Evolutionary conservation across 257 asterid species (phyloP).

Genomic region (Gentiana dahurica): DNA sequence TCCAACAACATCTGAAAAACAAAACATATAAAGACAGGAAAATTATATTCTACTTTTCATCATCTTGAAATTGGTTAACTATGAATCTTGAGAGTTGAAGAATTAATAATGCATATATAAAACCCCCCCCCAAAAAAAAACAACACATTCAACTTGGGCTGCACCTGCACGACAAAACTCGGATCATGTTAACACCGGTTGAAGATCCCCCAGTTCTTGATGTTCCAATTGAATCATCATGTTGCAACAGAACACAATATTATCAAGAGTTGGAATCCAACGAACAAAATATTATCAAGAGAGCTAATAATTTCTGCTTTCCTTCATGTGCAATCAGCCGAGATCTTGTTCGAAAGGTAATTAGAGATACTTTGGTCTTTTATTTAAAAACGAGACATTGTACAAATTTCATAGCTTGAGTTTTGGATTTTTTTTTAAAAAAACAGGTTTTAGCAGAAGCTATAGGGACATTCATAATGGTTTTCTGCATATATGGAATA

Average conservation of each 20-base stretch:
- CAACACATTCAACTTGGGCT: constrained; percentile 1
- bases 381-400: background rate
- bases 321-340: background rate
- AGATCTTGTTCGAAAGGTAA: constrained; percentile 7
- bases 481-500: constrained; percentile 71
- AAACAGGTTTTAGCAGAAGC: constrained; percentile 74
- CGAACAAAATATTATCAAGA: background rate
- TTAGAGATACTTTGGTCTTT: background rate
- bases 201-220: constrained; percentile 6
- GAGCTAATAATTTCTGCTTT: background rate
- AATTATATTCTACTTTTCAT: background rate
- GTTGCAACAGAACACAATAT: background rate
- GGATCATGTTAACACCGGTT: constrained; percentile 8
- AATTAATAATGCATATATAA: background rate
- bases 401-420: too few relatives aligned
- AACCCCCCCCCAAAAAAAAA: background rate
- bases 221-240: constrained; percentile 9
- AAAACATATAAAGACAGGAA: background rate
- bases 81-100: background rate
- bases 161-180: background rate
- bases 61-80: background rate
- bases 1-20: background rate
- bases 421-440: background rate
- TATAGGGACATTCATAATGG: constrained; percentile 51
- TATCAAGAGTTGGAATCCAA: constrained; percentile 5